These are phyloP conservation scores for Knufia petricola DNA, from an alignment of 2,329 filamentous ascomycete species.

Conservation along the genomic window DNA sequence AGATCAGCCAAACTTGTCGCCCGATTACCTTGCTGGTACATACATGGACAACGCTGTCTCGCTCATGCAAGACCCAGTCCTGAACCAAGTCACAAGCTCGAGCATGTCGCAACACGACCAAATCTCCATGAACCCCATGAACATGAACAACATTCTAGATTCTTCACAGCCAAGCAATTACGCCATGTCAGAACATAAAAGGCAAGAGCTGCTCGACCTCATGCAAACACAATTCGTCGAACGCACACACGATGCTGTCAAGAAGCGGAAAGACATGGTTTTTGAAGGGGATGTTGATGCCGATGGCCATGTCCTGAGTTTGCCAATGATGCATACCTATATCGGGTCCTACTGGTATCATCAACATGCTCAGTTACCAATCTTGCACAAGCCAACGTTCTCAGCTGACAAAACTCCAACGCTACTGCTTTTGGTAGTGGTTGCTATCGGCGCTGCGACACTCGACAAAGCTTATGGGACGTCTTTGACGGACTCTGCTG, in stretches of 20 bases:
- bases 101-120: constrained; percentile 25
- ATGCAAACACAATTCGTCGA: constrained; percentile 77
- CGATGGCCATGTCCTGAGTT: constrained; percentile 58
- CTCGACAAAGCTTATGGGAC: constrained; percentile 72
- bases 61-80: constrained; percentile 42
- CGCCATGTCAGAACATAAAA: constrained; percentile 76
- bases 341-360: constrained; percentile 90
- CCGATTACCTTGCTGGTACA: constrained; percentile 31
- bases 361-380: constrained; percentile 88
- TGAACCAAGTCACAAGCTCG: constrained; percentile 39
- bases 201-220: constrained; percentile 70
- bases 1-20: constrained; percentile 42
- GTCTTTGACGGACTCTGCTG: constrained; percentile 64
- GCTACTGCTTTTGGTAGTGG: constrained; percentile 74
- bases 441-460: constrained; percentile 84
- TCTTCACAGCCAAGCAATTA: constrained; percentile 64
- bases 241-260: constrained; percentile 61
- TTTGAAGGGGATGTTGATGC: constrained; percentile 66
- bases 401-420: constrained; percentile 78
- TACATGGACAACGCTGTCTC: constrained; percentile 34
- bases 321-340: constrained; percentile 93
- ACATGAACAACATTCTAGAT: constrained; percentile 75
- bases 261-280: constrained; percentile 65
- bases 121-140: constrained; percentile 64
- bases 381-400: constrained; percentile 90